Evolutionary conservation across 169 alveolate species (phyloP).

Genomic region (Blepharisma undulans): DNA sequence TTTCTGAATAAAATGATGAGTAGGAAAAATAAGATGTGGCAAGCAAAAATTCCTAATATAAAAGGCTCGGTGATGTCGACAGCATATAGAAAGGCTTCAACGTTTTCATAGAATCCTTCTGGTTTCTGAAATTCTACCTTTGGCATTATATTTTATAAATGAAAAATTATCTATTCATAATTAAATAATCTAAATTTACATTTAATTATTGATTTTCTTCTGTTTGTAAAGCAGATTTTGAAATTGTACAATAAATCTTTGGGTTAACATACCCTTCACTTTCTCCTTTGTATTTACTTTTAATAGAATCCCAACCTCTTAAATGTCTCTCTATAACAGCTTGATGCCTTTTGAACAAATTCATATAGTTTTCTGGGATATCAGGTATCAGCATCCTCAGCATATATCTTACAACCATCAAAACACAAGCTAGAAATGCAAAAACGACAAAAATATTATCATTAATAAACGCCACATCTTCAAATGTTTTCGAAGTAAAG

Average conservation of each 20-base stretch:
- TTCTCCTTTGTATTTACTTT: neutral
- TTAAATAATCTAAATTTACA: neutral
- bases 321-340: neutral
- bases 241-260: neutral
- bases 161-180: neutral
- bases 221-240: neutral
- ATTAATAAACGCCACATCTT: neutral
- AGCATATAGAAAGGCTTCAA: constrained; percentile 34
- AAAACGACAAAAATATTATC: constrained; percentile 6
- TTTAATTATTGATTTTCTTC: neutral
- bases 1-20: neutral
- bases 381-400: neutral
- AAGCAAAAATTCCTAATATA: neutral
- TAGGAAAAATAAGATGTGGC: neutral
- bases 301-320: constrained; percentile 10
- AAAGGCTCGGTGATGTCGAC: constrained; percentile 11
- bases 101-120: neutral
- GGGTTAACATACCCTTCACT: constrained; percentile 7
- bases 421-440: neutral
- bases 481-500: constrained; percentile 3
- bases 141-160: neutral
- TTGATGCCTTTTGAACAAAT: constrained; percentile 8
- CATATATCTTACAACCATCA: neutral
- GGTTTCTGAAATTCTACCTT: constrained; percentile 9
- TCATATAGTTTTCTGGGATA: neutral